phyloP scores from a whole-genome alignment of 352 stramenopile species.

The Elongisporangium undulatum region DNA sequence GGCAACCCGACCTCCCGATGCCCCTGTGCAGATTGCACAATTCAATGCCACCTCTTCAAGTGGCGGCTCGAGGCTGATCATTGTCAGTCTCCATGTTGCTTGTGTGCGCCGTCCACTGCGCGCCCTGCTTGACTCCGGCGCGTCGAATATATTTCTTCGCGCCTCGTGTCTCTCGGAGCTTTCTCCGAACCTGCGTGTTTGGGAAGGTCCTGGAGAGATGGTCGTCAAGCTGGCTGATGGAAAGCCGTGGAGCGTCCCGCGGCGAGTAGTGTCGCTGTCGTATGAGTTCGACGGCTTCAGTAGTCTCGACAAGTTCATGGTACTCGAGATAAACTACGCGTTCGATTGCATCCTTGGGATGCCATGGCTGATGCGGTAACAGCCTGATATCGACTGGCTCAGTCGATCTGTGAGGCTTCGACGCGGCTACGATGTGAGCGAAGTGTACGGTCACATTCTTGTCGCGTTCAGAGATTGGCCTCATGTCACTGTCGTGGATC shows the following conservation, averaged over 20 bases:
- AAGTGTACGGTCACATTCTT: conserved; percentile 9
- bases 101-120: conserved; percentile 3
- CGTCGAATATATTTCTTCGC: conserved; percentile 23
- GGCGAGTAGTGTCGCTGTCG: conserved; percentile 1
- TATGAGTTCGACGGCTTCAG: conserved; percentile 9
- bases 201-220: too few species aligned
- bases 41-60: conserved; percentile 11
- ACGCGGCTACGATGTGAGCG: conserved; percentile 7
- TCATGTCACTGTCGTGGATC: conserved; percentile 10
- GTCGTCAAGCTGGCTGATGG: conserved; percentile 4
- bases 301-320: conserved; percentile 12
- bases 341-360: conserved; percentile 23
- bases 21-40: conserved; percentile 1
- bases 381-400: conserved; percentile 8
- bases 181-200: too few species aligned
- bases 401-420: conserved; percentile 8
- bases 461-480: conserved; percentile 6
- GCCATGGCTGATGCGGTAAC: conserved; percentile 13
- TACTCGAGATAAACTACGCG: conserved; percentile 20
- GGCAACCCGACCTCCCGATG: background rate
- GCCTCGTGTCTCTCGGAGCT: conserved; percentile 1
- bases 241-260: conserved; percentile 2
- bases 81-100: conserved; percentile 10
- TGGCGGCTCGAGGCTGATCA: conserved; percentile 12
- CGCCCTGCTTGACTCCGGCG: conserved; percentile 13